These are phyloP conservation scores for Candida railenensis DNA, from an alignment of 805 yeast genomes.

Conservation along the genomic window DNA sequence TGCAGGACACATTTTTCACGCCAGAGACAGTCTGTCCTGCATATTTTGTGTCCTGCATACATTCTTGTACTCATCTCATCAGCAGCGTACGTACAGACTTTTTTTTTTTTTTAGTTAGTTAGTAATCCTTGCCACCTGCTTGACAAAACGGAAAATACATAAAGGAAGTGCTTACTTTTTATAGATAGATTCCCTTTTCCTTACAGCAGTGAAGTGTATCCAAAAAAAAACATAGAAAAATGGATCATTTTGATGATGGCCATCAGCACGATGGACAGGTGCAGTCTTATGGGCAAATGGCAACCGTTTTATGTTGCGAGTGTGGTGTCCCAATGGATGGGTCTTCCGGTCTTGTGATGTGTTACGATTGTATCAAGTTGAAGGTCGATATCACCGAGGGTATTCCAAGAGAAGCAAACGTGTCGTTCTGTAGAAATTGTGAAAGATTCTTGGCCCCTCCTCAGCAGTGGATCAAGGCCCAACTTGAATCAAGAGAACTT, in stretches of 20 bases:
- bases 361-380: constrained; percentile 94
- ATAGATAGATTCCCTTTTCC: not conserved
- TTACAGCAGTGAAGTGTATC: too few species aligned
- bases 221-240: not conserved
- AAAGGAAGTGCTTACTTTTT: not conserved
- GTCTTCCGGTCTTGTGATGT: constrained; percentile 88
- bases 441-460: constrained; percentile 96
- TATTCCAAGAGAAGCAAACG: constrained; percentile 85
- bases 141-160: not conserved
- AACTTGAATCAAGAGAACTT: constrained; percentile 87
- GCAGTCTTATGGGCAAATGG: constrained; percentile 32
- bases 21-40: constrained; percentile 1
- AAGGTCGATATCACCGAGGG: constrained; percentile 94
- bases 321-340: constrained; percentile 99
- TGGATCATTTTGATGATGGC: constrained; percentile 21
- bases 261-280: constrained; percentile 8
- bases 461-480: constrained; percentile 86
- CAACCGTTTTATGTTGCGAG: constrained; percentile 95
- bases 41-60: not conserved
- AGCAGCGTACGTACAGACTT: not conserved
- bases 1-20: too few species aligned
- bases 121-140: constrained; percentile 1
- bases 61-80: constrained; percentile 18
- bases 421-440: constrained; percentile 95
- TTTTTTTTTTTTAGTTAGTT: constrained; percentile 1